Evolutionary conservation across 2,329 filamentous ascomycete genomes (phyloP), one percentile per base, ranked within the genome.

Genomic region (Apiospora koreana): DNA sequence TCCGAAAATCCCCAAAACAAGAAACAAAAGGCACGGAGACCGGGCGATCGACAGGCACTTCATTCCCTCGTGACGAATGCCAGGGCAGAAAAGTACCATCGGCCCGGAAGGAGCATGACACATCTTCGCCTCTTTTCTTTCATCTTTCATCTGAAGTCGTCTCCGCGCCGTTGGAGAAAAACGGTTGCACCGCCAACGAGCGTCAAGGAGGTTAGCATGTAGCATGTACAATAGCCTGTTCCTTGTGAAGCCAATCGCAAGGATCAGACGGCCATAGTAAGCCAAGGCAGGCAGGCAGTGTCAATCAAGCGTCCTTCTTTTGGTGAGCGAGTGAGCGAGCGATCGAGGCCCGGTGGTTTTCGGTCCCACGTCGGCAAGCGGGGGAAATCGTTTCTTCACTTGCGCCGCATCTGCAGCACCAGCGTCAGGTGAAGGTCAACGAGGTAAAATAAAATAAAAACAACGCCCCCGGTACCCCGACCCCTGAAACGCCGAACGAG

Each of bases 101-200:
- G 31, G 54, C 31, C 54, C 28, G 54, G 54, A 62, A 62, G 9
- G 54, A 10, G 18, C 28, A 62, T 38, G 54, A 12, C 28, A 10
- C 23, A 50, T 16, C 28, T 38, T 62, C 31, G 54, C 54, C 50
- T 35, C 48, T 9, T 31, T 31, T 23, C 48, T 16, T 21, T 21
- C 48, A 16, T n/a, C 31, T 31, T 62, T 38, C 54, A 31, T 62
- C 54, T 38, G 31, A 62, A n/a, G 54, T 62, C n/a, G 41, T 23
- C 50, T 58, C 50, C 54, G 41, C 54, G 54, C 54, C 54, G 54
- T 62, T 58, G 28, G 50, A 21, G 50, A 38, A n/a, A 46, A 62
- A 18, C 21, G 54, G 54, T 62, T n/a, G 54, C 31, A 21, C 54
- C 54, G 54, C 54, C 54, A 62, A 62, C 54, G 28, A 62, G n/a